Evolutionary conservation across 768 basidiomycete species (phyloP).

Genomic region (Leccinum incarnatum): DNA sequence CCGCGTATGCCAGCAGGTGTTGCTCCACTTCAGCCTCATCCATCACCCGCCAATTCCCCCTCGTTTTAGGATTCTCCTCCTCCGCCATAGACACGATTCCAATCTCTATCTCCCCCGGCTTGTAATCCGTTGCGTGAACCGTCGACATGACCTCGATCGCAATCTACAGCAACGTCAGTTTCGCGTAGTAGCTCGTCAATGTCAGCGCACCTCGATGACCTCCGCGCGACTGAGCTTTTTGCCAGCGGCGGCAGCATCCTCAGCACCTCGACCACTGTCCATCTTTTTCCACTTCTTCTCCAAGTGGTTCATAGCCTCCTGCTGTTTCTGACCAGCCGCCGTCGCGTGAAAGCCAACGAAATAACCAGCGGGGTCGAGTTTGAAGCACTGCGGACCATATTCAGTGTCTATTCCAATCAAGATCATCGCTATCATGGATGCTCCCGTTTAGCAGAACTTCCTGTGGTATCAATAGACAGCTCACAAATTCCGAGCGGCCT

Average conservation of each 20-base stretch:
- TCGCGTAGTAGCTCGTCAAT: neutral
- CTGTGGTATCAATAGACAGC: constrained; percentile 24
- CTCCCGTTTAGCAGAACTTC: constrained; percentile 1
- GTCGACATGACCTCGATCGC: constrained; percentile 94
- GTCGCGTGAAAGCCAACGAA: constrained; percentile 99
- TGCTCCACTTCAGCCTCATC: constrained; percentile 73
- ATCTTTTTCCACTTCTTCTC: constrained; percentile 99
- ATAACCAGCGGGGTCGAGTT: constrained; percentile 97
- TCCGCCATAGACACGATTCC: constrained; percentile 80
- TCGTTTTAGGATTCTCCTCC: constrained; percentile 69
- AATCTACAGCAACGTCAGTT: constrained; percentile 48
- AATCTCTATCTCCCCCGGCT: constrained; percentile 93
- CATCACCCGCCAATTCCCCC: constrained; percentile 80
- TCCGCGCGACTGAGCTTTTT: constrained; percentile 68
- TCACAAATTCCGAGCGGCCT: constrained; percentile 92
- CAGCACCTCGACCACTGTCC: constrained; percentile 71
- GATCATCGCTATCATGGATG: constrained; percentile 72
- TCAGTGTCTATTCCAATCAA: constrained; percentile 91
- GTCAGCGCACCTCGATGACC: constrained; percentile 78
- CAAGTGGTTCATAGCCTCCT: constrained; percentile 96
- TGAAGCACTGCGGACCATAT: constrained; percentile 94
- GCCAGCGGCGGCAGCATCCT: constrained; percentile 75
- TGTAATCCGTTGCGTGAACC: constrained; percentile 95
- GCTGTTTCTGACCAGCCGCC: constrained; percentile 94
- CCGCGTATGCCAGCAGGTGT: constrained; percentile 81